Evolutionary conservation across 1,139 yeast species (phyloP).

Genomic region (Casaregolazyma lundiana): DNA sequence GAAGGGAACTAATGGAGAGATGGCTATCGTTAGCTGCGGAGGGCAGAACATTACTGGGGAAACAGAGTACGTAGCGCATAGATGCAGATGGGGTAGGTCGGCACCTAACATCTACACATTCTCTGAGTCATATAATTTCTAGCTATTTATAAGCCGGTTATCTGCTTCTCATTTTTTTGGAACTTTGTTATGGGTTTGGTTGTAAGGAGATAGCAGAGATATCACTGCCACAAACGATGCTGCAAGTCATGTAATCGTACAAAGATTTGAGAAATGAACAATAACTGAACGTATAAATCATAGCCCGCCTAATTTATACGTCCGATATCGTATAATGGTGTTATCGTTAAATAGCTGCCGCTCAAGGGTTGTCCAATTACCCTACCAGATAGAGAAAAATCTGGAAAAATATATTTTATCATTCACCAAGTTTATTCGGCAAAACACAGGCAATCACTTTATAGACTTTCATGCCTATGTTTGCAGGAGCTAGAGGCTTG

Average conservation of each 20-base stretch:
- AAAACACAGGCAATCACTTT: not conserved
- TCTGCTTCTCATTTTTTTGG: too few relatives aligned
- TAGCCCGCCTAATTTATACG: too few relatives aligned
- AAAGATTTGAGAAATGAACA: too few relatives aligned
- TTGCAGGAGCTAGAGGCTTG: not conserved
- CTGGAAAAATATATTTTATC: not conserved
- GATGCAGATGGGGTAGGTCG: conserved; percentile 29
- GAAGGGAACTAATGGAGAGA: conserved; percentile 9
- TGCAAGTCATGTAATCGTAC: too few relatives aligned
- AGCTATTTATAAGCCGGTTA: too few relatives aligned
- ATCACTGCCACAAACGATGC: too few relatives aligned
- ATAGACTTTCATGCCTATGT: not conserved
- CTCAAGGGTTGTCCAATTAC: too few relatives aligned
- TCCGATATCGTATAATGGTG: too few relatives aligned
- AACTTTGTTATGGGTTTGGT: too few relatives aligned
- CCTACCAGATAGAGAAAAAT: conserved; percentile 1
- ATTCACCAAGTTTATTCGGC: not conserved
- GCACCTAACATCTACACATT: conserved; percentile 22
- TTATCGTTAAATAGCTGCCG: too few relatives aligned
- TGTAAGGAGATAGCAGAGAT: too few relatives aligned
- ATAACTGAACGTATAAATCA: too few relatives aligned
- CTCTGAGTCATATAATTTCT: conserved; percentile 17
- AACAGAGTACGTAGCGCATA: conserved; percentile 34
- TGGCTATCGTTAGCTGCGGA: conserved; percentile 43
- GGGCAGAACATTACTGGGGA: conserved; percentile 32